Evolutionary conservation across 2,329 filamentous ascomycete species (phyloP).

Genomic region (Trichophaea hybrida): DNA sequence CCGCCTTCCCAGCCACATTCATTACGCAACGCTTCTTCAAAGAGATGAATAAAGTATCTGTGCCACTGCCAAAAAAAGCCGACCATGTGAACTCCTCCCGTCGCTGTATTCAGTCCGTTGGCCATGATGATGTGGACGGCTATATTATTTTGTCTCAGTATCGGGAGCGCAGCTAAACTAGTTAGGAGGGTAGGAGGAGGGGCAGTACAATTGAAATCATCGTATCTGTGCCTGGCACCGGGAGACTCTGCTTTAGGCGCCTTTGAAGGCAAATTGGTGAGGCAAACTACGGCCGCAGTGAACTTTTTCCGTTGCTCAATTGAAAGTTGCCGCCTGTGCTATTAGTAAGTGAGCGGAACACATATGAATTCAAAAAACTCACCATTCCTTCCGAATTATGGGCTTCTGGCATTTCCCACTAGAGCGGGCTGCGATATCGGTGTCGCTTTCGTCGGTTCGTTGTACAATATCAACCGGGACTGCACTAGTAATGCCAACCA

Average conservation of each 20-base stretch:
- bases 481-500: background rate
- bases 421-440: background rate
- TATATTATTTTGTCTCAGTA: background rate
- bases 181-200: too few relatives aligned
- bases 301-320: slow-evolving; percentile 26
- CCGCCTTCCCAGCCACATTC: slow-evolving; percentile 35
- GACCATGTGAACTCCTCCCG: slow-evolving; percentile 1
- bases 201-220: slow-evolving; percentile 25
- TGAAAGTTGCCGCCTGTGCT: slow-evolving; percentile 23
- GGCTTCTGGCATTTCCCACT: background rate
- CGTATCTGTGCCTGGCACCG: slow-evolving; percentile 17
- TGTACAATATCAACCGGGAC: background rate
- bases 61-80: slow-evolving; percentile 17
- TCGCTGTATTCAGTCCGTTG: background rate
- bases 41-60: slow-evolving; percentile 31
- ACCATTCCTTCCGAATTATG: background rate
- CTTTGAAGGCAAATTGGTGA: slow-evolving; percentile 27
- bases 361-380: background rate
- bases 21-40: slow-evolving; percentile 32
- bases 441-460: background rate
- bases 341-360: background rate
- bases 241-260: slow-evolving; percentile 19
- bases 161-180: background rate
- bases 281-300: slow-evolving; percentile 27
- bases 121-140: slow-evolving; percentile 1